Evolutionary conservation across 2,329 filamentous ascomycete species (phyloP), one percentile per base, ranked within the genome.

Genomic region (Phaeosphaeria sp.): DNA sequence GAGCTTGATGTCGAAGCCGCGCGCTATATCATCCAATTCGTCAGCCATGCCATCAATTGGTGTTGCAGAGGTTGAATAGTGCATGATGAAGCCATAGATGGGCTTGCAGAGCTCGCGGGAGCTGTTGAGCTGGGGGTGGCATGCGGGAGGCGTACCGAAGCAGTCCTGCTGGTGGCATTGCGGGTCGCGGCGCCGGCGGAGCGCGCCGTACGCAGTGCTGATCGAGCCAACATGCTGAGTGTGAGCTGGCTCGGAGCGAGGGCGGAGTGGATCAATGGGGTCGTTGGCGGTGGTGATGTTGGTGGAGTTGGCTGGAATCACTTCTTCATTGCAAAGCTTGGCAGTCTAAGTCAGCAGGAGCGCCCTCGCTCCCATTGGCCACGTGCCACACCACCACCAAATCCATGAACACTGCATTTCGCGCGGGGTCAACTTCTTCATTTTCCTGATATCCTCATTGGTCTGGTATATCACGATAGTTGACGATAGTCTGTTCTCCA

Each of bases 211-310:
- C 92, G 92, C 86, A 96, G 84, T 83, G 88, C 88, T 83, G 93
- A 92, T 87, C 93, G 91, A 84, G 92, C 91, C 87, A 97, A 89
- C 94, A 98, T 97, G 79, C 81, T 90, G 86, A 65, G 67, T 64
- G 68, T 69, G 71, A 72, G 75, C 71, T 75, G 76, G 74, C 75
- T 71, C 74, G 67, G 63, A 66, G 71, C 69, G 67, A 61, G 64
- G 67, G 65, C 65, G 63, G 60, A 65, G 68, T 69, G 68, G 67
- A 65, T 69, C 69, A 72, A 74, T 76, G 74, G 74, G 69, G 68
- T 67, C 53, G 69, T 57, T 64, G 73, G 67, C 65, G 71, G 65
- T 65, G 67, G 64, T 69, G 69, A 62, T 69, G 64, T 61, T 60
- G 61, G 64, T 60, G 61, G 59, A 51, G 59, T 60, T 60, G 55